Evolutionary conservation across 345 rosid species (phyloP).

Genomic region (Salix caprea): DNA sequence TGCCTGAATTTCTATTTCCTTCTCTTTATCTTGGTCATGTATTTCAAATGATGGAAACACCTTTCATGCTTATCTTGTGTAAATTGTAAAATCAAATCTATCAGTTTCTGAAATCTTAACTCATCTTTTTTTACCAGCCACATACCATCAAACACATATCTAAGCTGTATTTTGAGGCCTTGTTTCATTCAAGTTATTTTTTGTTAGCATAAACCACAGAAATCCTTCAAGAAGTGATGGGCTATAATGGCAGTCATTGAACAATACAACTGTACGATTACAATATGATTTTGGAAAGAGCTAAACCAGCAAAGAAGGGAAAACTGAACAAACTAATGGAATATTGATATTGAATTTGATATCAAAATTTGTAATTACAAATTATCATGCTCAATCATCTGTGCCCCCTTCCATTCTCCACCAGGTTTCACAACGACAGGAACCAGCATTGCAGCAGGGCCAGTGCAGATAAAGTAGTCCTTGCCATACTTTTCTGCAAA

Average conservation of each 20-base stretch:
- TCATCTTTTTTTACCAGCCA: too few relatives aligned
- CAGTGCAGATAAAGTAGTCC: constrained; percentile 69
- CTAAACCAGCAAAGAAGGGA: neutral
- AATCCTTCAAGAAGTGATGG: neutral
- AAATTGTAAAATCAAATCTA: too few relatives aligned
- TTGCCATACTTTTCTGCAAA: constrained; percentile 56
- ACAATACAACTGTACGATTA: neutral
- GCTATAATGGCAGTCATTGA: neutral
- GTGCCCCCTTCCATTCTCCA: constrained; percentile 80
- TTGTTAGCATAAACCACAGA: too few relatives aligned
- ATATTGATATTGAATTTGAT: neutral
- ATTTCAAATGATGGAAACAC: too few relatives aligned
- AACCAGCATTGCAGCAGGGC: constrained; percentile 75
- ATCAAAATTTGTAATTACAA: constrained; percentile 40
- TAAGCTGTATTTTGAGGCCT: too few relatives aligned
- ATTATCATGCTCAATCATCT: constrained; percentile 85
- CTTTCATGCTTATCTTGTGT: too few relatives aligned
- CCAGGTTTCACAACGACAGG: constrained; percentile 60
- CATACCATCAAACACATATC: too few relatives aligned
- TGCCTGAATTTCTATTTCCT: too few relatives aligned
- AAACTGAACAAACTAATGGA: neutral
- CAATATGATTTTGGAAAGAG: neutral
- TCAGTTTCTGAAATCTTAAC: too few relatives aligned
- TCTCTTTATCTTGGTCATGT: too few relatives aligned
- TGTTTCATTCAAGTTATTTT: too few relatives aligned